Evolutionary conservation across 345 rosid genomes (phyloP).

Genomic region (Aquilaria sinensis): DNA sequence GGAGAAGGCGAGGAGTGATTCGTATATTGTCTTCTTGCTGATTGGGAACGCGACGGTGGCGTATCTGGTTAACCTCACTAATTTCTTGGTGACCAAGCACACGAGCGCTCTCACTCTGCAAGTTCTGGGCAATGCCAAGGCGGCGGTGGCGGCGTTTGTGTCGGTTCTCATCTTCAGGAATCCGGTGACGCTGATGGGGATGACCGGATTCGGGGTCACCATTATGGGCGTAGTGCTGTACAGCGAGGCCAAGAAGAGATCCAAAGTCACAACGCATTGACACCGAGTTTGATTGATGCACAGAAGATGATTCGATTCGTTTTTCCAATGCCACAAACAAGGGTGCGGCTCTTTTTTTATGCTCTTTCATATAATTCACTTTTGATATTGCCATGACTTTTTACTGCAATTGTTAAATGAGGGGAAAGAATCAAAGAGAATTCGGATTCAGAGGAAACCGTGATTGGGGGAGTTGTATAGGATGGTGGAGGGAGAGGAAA

Average conservation of each 20-base stretch:
- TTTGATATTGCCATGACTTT: constrained; percentile 19
- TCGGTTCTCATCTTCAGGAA: constrained; percentile 89
- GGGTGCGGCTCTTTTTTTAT: constrained; percentile 27
- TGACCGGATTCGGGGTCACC: constrained; percentile 81
- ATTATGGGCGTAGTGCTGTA: constrained; percentile 96
- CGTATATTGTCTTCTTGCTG: constrained; percentile 60
- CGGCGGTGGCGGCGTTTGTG: constrained; percentile 91
- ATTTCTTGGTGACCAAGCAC: constrained; percentile 96
- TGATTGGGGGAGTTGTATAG: constrained; percentile 40
- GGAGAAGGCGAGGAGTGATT: constrained; percentile 71
- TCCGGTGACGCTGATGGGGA: constrained; percentile 93
- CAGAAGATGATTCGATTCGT: constrained; percentile 19
- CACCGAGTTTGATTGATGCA: constrained; percentile 13
- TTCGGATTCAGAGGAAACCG: constrained; percentile 21
- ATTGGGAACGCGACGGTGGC: constrained; percentile 95
- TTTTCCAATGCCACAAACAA: constrained; percentile 30
- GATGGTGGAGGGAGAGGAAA: constrained; percentile 15
- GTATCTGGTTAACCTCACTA: constrained; percentile 87
- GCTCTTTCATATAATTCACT: constrained; percentile 16
- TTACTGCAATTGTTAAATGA: constrained; percentile 16
- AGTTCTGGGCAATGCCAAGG: constrained; percentile 99
- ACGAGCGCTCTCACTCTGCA: constrained; percentile 96
- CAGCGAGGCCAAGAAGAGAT: constrained; percentile 99
- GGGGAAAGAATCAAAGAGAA: constrained; percentile 18
- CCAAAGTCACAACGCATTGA: constrained; percentile 61